These are phyloP conservation scores for Ogataea degrootiae DNA, from an alignment of 805 yeast species.

Conservation along the genomic window DNA sequence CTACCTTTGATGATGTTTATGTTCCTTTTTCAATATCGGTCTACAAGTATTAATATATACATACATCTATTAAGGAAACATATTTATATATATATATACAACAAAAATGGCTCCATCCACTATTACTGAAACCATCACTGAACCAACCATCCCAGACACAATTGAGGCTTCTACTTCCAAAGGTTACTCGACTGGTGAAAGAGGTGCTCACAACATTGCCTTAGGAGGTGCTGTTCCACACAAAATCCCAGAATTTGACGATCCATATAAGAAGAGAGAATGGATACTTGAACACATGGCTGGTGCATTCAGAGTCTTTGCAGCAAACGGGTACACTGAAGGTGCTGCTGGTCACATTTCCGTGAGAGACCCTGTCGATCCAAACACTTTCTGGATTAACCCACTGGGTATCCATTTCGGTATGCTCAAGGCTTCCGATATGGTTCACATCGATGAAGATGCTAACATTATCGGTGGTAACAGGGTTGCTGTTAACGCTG, in stretches of 20 bases:
- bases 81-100: too few species aligned
- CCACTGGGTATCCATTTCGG: conserved; percentile 79
- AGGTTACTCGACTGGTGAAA: conserved; percentile 37
- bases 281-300: conserved; percentile 73
- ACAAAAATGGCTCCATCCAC: conserved; percentile 14
- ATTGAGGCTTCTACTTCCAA: conserved; percentile 32
- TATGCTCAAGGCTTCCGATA: conserved; percentile 51
- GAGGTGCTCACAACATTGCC: conserved; percentile 60
- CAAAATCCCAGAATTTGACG: conserved; percentile 48
- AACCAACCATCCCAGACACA: conserved; percentile 23
- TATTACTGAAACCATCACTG: conserved; percentile 7
- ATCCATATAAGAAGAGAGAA: conserved; percentile 44
- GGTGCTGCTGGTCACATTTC: conserved; percentile 87
- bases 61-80: too few species aligned
- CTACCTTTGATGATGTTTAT: too few species aligned
- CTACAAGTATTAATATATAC: too few species aligned
- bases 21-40: too few species aligned
- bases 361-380: conserved; percentile 76
- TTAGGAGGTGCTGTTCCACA: conserved; percentile 49
- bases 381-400: conserved; percentile 84
- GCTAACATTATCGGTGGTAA: conserved; percentile 63
- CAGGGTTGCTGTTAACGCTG: conserved; percentile 47
- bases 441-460: conserved; percentile 59
- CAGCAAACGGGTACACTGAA: conserved; percentile 70
- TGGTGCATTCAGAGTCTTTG: conserved; percentile 77